phyloP scores from a whole-genome alignment of 352 stramenopile species.

The Phytophthora cryptogea region DNA sequence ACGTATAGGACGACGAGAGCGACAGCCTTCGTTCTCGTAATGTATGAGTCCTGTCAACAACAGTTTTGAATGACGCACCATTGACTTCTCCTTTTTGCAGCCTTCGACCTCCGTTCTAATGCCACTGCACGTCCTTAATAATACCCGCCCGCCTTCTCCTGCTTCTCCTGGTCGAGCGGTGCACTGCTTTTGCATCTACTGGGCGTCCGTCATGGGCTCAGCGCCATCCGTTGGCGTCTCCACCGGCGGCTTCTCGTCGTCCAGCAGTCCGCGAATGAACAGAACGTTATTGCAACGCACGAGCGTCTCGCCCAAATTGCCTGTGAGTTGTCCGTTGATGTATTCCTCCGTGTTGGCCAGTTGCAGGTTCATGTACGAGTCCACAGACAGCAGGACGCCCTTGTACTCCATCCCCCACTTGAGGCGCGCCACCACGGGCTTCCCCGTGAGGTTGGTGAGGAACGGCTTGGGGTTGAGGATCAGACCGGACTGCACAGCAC shows the following conservation, averaged over 20 bases:
- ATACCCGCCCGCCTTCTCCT: constrained; percentile 8
- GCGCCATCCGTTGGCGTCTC: constrained; percentile 27
- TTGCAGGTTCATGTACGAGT: constrained; percentile 99
- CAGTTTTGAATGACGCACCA: constrained; percentile 18
- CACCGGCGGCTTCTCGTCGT: constrained; percentile 71
- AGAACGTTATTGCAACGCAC: constrained; percentile 99
- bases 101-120: constrained; percentile 11
- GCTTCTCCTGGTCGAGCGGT: constrained; percentile 2
- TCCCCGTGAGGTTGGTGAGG: constrained; percentile 94
- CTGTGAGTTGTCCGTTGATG: constrained; percentile 96
- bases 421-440: constrained; percentile 96
- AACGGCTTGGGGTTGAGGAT: constrained; percentile 97
- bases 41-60: constrained; percentile 23
- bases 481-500: constrained; percentile 62
- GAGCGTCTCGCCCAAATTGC: constrained; percentile 97
- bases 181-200: constrained; percentile 17
- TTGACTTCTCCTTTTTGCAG: constrained; percentile 2
- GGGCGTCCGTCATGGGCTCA: constrained; percentile 49
- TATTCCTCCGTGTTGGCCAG: constrained; percentile 97
- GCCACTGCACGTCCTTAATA: constrained; percentile 15
- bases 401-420: constrained; percentile 99
- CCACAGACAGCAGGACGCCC: constrained; percentile 92
- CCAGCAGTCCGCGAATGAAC: constrained; percentile 91
- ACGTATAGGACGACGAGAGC: constrained; percentile 8
- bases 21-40: constrained; percentile 6